These are phyloP conservation scores for Penicillium cinerascens DNA, from an alignment of 495 filamentous ascomycete genomes.

Conservation along the genomic window DNA sequence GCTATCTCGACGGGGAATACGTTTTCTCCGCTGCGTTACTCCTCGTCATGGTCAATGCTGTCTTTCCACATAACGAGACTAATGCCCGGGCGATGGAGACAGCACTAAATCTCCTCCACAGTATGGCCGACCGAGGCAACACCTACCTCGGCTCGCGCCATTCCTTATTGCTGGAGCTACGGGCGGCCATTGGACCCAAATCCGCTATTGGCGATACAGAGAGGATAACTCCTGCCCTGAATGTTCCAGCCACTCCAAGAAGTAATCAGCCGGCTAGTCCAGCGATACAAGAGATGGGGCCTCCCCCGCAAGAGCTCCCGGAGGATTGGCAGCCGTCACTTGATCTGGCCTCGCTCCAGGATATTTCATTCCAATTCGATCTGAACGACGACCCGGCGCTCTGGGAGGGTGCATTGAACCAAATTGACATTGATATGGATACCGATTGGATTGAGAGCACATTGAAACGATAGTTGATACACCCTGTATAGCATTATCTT, in stretches of 20 bases:
- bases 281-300: not conserved
- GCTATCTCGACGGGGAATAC: slow-evolving; percentile 50
- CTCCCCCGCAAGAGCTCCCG: not conserved
- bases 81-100: slow-evolving; percentile 41
- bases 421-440: slow-evolving; percentile 42
- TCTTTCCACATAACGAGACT: slow-evolving; percentile 38
- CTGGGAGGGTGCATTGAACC: slow-evolving; percentile 36
- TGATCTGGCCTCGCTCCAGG: slow-evolving; percentile 27
- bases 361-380: slow-evolving; percentile 36
- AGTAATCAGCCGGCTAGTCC: slow-evolving; percentile 14
- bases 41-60: slow-evolving; percentile 49
- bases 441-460: slow-evolving; percentile 41
- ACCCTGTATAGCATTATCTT: not conserved
- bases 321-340: slow-evolving; percentile 20
- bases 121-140: slow-evolving; percentile 49
- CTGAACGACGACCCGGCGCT: slow-evolving; percentile 36
- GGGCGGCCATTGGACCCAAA: slow-evolving; percentile 27
- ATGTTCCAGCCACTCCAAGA: slow-evolving; percentile 13
- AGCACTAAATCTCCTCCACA: slow-evolving; percentile 37
- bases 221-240: not conserved
- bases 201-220: not conserved
- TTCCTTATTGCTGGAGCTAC: slow-evolving; percentile 35
- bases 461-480: slow-evolving; percentile 18
- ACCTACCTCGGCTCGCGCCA: slow-evolving; percentile 42
- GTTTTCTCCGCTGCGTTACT: slow-evolving; percentile 47